phyloP scores from a whole-genome alignment of 345 rosid genomes.

The Bruguiera gymnorhiza region DNA sequence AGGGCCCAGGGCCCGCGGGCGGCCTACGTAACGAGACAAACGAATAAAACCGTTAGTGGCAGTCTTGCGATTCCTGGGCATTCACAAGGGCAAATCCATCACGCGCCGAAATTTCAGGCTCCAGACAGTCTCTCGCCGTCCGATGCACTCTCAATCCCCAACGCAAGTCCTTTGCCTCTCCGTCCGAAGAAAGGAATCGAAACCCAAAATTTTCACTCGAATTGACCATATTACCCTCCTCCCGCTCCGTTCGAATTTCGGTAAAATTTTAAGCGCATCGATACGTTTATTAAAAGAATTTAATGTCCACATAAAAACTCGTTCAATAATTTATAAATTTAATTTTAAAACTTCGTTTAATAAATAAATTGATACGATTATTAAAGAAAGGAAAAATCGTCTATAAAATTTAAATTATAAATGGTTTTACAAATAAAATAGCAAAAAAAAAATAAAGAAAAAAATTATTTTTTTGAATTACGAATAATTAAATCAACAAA shows the following conservation, averaged over 20 bases:
- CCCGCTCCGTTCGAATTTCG: neutral
- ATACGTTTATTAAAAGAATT: too few relatives aligned
- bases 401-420: neutral
- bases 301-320: too few relatives aligned
- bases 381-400: neutral
- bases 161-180: neutral
- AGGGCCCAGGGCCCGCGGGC: neutral
- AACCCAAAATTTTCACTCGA: neutral
- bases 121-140: slow-evolving; percentile 10
- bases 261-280: too few relatives aligned
- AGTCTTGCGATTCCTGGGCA: neutral
- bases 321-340: too few relatives aligned
- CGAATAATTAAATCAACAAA: neutral
- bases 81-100: neutral
- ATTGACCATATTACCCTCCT: slow-evolving; percentile 14
- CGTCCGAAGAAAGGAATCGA: neutral
- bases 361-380: too few relatives aligned
- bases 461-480: too few relatives aligned
- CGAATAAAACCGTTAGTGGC: slow-evolving; percentile 31
- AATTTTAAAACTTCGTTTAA: too few relatives aligned
- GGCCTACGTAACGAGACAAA: slow-evolving; percentile 8
- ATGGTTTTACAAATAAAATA: slow-evolving; percentile 6
- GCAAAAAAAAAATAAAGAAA: neutral
- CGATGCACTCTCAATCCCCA: neutral
- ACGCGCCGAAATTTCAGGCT: slow-evolving; percentile 29